Base-by-base conservation (phyloP, 495 filamentous ascomycete species). In the Hapsidospora chrysogenum region DNA sequence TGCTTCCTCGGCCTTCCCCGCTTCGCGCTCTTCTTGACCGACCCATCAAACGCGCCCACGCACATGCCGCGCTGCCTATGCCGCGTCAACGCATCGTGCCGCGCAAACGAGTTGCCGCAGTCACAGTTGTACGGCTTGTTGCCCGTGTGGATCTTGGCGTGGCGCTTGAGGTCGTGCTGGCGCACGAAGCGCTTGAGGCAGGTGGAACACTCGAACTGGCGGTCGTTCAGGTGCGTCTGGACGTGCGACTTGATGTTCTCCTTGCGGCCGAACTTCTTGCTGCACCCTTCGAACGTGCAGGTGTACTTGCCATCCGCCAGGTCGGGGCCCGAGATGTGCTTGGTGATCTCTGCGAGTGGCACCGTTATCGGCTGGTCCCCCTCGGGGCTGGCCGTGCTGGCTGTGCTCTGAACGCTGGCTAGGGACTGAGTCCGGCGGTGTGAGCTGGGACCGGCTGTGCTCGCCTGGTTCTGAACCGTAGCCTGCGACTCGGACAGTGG, bases 211-310 rank as follows among this genome's bases (percentile, higher is more conserved):
- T 76, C 72, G 57, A 76, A 97, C 49, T 93, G 92, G 19, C 92
- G 71, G 43, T 96, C 92, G 42, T 86, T 86, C 36, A 97, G 76
- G 49, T 97, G 89, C 1, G 89, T 95, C 54, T 97, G 89, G 29
- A 97, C 81, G 52, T 97, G 89, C 7, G 85, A 87, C 48, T 87
- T 92, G 61, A 94, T 92, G 54, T 97, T 97, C 56, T 97, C 89
- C 51, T 92, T 89, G 32, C 89, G 70, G 9, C 82, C 83, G 49
- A 96, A 97, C 10, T 70, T 68, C 44, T 89, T 86, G 26, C 68
- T 63, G 60, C 89, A 97, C 9, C 73, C 73, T 2, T 78, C 72
- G 46, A 70, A 94, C 4, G 79, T 56, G 52, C 89, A 97, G 2
- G 80, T 63, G 82, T 85, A 96, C 55, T 87, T 86, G 36, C 81